phyloP scores from a whole-genome alignment of 176 grass and related monocot species.

The Zea mays region Zm-B73-REFERENCE-NAM-5.0 NC_050097.1:5287501-5288000 shows the following conservation, averaged over 20 bases:
- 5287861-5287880: background rate
- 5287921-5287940: no score
- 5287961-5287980: no score
- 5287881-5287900: background rate
- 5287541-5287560: no score
- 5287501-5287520: no score
- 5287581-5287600: background rate
- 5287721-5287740: background rate
- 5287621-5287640: slow-evolving; percentile 18
- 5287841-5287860: background rate
- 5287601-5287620: background rate
- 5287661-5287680: background rate
- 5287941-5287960: no score
- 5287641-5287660: slow-evolving; percentile 28
- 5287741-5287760: background rate
- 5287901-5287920: background rate
- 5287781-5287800: background rate
- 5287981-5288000: no score
- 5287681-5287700: slow-evolving; percentile 10
- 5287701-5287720: background rate
- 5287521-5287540: no score
- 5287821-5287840: no score
- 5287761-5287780: background rate
- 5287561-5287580: background rate
- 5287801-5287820: background rate